phyloP scores from a whole-genome alignment of 306 rosid genomes.

The Cucurbita argyrosperma region DNA sequence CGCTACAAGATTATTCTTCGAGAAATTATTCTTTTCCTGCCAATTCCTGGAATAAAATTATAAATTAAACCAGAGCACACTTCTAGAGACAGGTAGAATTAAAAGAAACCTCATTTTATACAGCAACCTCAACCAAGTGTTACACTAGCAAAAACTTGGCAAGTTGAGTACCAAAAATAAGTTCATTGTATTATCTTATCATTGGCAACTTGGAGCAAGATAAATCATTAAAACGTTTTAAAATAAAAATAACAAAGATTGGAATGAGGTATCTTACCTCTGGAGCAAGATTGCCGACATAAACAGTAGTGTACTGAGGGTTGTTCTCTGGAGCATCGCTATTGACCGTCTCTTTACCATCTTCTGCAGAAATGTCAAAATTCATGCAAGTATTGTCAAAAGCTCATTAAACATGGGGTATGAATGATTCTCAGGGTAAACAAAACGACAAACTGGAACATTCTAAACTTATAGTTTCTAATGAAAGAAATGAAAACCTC shows the following conservation, averaged over 20 bases:
- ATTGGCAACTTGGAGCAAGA: not conserved
- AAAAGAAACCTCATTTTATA: not conserved
- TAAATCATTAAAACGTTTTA: not conserved
- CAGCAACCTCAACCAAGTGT: not conserved
- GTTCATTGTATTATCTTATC: not conserved
- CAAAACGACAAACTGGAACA: not conserved
- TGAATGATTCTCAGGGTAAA: not conserved
- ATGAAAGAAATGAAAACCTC: not conserved
- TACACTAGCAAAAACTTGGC: not conserved
- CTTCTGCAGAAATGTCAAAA: constrained; percentile 46
- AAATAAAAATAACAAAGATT: not conserved
- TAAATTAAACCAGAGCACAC: too few relatives aligned
- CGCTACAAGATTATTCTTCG: not conserved
- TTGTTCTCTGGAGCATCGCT: constrained; percentile 89
- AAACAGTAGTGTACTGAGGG: constrained; percentile 89
- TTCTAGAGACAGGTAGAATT: not conserved
- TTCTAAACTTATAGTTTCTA: not conserved
- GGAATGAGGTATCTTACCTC: constrained; percentile 34
- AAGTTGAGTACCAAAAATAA: not conserved
- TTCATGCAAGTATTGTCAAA: not conserved
- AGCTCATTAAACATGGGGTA: not conserved
- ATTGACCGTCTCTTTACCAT: constrained; percentile 63
- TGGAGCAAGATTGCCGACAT: constrained; percentile 87
- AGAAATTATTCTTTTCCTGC: not conserved
- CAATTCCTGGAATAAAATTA: not conserved